Percentiles rank a stretch among this genome's conserved stretches.
Evolutionary conservation across 1,284 basidiomycete species (phyloP).

Genomic region (Rhodotorula sp.): DNA sequence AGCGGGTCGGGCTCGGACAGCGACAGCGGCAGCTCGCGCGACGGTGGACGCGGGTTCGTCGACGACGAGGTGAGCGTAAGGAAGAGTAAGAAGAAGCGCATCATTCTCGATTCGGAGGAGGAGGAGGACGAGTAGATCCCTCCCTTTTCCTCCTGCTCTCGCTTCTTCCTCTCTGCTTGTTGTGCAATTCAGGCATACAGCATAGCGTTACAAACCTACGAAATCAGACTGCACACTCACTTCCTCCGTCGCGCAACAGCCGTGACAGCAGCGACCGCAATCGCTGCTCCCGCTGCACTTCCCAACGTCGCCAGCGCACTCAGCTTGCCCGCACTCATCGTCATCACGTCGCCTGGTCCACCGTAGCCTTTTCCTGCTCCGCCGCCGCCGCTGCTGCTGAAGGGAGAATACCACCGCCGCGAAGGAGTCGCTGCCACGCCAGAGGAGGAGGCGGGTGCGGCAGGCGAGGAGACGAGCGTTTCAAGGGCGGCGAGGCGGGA

Average conservation of each 20-base stretch:
- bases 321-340: constrained; percentile 4
- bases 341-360: not conserved
- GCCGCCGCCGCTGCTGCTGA: not conserved
- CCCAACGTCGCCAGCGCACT: constrained; percentile 21
- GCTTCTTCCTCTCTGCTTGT: not conserved
- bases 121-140: constrained; percentile 56
- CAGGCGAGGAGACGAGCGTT: constrained; percentile 11
- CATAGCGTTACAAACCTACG: not conserved
- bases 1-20: not conserved
- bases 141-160: not conserved
- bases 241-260: constrained; percentile 16
- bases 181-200: not conserved
- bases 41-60: not conserved
- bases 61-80: not conserved
- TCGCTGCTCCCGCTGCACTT: constrained; percentile 22
- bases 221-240: not conserved
- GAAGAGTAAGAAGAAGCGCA: constrained; percentile 78
- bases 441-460: not conserved
- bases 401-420: not conserved
- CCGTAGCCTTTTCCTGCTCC: not conserved
- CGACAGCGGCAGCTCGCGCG: not conserved
- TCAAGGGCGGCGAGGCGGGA: constrained; percentile 31
- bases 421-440: not conserved
- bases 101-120: constrained; percentile 50
- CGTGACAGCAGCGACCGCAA: constrained; percentile 23